Evolutionary conservation across 345 rosid genomes (phyloP).

Genomic region (Pistacia vera): DNA sequence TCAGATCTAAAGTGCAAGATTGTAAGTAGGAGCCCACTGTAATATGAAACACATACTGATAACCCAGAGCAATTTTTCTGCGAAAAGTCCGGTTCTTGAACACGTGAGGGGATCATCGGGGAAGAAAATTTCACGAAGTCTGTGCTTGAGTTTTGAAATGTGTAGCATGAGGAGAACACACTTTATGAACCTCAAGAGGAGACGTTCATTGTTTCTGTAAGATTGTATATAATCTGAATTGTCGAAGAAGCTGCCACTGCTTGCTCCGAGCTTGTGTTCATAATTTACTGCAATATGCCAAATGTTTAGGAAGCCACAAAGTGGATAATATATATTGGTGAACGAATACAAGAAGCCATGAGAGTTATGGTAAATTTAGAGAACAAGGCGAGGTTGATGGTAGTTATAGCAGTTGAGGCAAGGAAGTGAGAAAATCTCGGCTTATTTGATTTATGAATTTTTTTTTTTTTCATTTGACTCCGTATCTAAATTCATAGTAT

Average conservation of each 20-base stretch:
- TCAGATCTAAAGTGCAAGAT: conserved; percentile 38
- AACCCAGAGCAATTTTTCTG: conserved; percentile 34
- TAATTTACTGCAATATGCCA: background rate
- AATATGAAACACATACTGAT: conserved; percentile 48
- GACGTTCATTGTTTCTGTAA: background rate
- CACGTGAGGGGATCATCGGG: conserved; percentile 51
- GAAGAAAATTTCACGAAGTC: conserved; percentile 41
- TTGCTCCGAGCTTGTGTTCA: conserved; percentile 6
- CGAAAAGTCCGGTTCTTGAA: conserved; percentile 43
- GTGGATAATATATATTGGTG: background rate
- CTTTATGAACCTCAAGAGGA: conserved; percentile 9
- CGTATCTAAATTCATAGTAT: too few relatives aligned
- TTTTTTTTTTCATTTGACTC: too few relatives aligned
- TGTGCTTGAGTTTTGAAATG: conserved; percentile 15
- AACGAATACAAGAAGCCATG: background rate
- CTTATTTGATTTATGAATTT: background rate
- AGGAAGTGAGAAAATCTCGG: background rate
- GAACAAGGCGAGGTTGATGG: background rate
- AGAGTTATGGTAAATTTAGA: background rate
- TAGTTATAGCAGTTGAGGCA: conserved; percentile 7
- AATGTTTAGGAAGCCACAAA: conserved; percentile 6
- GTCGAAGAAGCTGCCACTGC: background rate
- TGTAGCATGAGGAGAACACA: conserved; percentile 5
- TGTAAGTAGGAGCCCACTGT: conserved; percentile 50
- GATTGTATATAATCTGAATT: conserved; percentile 8